Evolutionary conservation across 495 filamentous ascomycete species (phyloP), one percentile per base, ranked within the genome.

Genomic region (Aspergillus cristatus): DNA sequence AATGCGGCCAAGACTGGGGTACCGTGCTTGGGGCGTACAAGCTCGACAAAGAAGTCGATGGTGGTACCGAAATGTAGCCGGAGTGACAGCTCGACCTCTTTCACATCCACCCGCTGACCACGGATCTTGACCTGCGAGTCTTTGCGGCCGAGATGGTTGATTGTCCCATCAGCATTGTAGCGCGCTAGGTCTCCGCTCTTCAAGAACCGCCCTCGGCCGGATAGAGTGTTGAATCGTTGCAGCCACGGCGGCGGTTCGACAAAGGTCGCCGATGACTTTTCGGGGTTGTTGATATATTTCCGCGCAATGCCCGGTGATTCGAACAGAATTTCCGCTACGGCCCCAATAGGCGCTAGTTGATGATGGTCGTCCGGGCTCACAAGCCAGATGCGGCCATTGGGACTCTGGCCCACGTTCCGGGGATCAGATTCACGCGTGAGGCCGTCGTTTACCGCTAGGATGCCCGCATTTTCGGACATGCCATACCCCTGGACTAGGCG

Each of bases 31-130:
- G 30, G 35, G 14, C 26, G 20, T 0, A 26, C 30, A 1, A 14
- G 18, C 12, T 40, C 29, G 1, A 45, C 28, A 5, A 40, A 40
- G 2, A 17, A 36, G 3, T 39, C 33, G 2, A 38, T 37, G 16
- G 35, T 37, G 8, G 15, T 33, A 17, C 25, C 14, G 6, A 43
- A 3, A 37, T 45, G 14, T 20, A 46, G 7, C 15, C 22, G 16
- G 1, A 43, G 3, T 54, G 53, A 37, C 31, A 30, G n/a, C 38
- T 58, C 62, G 10, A 71, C 45, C 26, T 72, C 68, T 6, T 42
- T 41, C 2, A 69, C 46, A 12, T 70, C 65, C 6, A 72, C 37
- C 0, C 66, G 60, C 10, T 70, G 41, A 4, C 68, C 66, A 0
- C 53, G 47, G 16, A 43, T 2, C 14, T 43, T 43, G 1, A 34